Conservation (phyloP, 176 grass and related monocot genomes). For the Hyparrhenia diplandra region DNA sequence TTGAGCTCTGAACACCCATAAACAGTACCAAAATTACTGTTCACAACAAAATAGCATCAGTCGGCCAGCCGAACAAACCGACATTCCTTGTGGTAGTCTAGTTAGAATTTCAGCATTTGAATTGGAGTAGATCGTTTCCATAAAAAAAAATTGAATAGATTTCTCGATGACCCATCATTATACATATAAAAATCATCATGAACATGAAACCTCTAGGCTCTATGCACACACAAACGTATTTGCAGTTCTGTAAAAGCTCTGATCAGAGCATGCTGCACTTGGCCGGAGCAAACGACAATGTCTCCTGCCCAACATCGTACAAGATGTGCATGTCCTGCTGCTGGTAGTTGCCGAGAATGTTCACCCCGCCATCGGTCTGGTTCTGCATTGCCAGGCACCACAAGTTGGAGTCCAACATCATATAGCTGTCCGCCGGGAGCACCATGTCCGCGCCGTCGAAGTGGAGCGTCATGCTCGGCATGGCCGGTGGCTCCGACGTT, state of each 20-base stretch:
- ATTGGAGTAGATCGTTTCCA: no score
- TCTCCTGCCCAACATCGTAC: constrained; percentile 43
- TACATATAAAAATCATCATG: neutral
- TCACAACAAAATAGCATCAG: no score
- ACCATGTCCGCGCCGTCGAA: constrained; percentile 57
- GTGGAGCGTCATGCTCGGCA: constrained; percentile 47
- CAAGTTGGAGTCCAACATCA: constrained; percentile 25
- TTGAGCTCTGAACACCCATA: no score
- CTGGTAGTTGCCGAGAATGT: constrained; percentile 55
- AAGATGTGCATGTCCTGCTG: constrained; percentile 73
- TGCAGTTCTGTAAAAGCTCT: neutral
- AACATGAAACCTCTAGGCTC: neutral
- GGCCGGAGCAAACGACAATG: constrained; percentile 51
- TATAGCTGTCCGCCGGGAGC: constrained; percentile 51
- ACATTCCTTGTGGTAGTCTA: no score
- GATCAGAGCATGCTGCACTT: constrained; percentile 43
- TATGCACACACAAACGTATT: neutral
- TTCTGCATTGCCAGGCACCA: constrained; percentile 48
- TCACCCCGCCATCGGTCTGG: neutral
- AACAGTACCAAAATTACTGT: no score
- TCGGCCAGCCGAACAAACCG: no score
- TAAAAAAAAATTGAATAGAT: no score
- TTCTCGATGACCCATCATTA: no score
- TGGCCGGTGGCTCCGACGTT: constrained; percentile 17
- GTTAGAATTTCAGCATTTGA: no score